Evolutionary conservation across 495 filamentous ascomycete species (phyloP), one percentile per base, ranked within the genome.

Genomic region (Filosporella fistucella): DNA sequence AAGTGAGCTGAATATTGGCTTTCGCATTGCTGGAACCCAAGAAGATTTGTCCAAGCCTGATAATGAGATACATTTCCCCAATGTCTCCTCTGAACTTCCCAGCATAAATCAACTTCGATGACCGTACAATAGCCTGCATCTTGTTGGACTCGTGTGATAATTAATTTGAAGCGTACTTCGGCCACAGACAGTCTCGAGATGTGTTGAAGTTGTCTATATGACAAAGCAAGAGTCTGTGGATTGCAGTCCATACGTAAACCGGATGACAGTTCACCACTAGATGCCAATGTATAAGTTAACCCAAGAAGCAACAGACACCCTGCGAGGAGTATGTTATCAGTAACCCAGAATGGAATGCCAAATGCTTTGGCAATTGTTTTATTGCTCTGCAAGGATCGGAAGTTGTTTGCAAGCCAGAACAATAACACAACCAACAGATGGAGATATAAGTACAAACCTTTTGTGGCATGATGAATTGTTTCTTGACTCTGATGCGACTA

Each of bases 11-110:
- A 39, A 66, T 66, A 42, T 83, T 77, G 12, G 74, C 69, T 17
- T 78, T 75, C 13, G 85, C 68, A 61, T 77, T 74, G 24, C 74
- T 74, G 1, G 72, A 74, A 39, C 66, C 75, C 36, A 80, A 49
- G 23, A 66, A 57, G 22, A 76, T 62, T 17, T 48, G 56, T 4
- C 57, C 59, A 1, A 81, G 78, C 1, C 71, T 65, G 35, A 47
- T 41, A 11, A 51, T 56, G 10, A 56, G 42, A 28, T 41, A 56
- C 12, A 51, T 43, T 29, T 56, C 53, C 13, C 53, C 47, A 21
- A 51, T 23, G 3, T 5, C 38, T 11, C 51, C 48, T 7, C 45
- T 43, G 10, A 51, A 14, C 41, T 50, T 34, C 29, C 42, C 16
- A 3, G 41, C 6, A 35, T 52, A 52, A 30, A 9, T 45, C 49